Evolutionary conservation across 2,329 filamentous ascomycete species (phyloP).

Genomic region (Colletotrichum ledebouriae): DNA sequence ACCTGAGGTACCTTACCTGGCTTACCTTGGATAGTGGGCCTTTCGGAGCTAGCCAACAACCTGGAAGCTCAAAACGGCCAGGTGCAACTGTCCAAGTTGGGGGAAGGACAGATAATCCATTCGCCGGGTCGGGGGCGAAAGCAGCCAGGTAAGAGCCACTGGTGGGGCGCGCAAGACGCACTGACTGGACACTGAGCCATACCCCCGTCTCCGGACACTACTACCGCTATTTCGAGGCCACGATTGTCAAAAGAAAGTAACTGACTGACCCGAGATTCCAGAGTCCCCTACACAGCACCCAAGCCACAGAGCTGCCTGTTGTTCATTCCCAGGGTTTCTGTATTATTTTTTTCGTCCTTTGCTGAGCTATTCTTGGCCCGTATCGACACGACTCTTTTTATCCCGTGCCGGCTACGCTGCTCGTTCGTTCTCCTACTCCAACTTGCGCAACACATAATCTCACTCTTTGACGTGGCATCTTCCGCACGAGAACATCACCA

Average conservation of each 20-base stretch:
- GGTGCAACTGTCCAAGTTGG: constrained; percentile 23
- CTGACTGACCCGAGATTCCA: constrained; percentile 9
- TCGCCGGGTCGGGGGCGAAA: constrained; percentile 36
- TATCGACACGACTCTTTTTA: constrained; percentile 2
- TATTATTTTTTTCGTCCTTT: constrained; percentile 4
- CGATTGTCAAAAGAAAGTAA: constrained; percentile 48
- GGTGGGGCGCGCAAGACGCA: constrained; percentile 22
- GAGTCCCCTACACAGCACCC: neutral
- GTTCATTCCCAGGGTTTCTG: constrained; percentile 4
- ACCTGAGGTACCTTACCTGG: too few species aligned
- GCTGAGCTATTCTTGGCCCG: neutral
- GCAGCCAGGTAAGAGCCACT: constrained; percentile 14
- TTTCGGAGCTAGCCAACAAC: constrained; percentile 11
- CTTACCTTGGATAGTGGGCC: neutral
- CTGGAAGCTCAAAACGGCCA: constrained; percentile 19
- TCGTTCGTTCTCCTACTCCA: constrained; percentile 15
- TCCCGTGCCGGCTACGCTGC: constrained; percentile 21
- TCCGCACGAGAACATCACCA: constrained; percentile 20
- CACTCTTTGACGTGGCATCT: constrained; percentile 24
- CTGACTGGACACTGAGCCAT: constrained; percentile 30
- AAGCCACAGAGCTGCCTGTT: constrained; percentile 1
- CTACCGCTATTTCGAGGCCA: constrained; percentile 51
- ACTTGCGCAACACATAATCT: neutral
- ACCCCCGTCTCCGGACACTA: constrained; percentile 43
- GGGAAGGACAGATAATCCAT: constrained; percentile 43